Evolutionary conservation across 2,329 filamentous ascomycete genomes (phyloP).

Genomic region (Ceratocystis albifundus): DNA sequence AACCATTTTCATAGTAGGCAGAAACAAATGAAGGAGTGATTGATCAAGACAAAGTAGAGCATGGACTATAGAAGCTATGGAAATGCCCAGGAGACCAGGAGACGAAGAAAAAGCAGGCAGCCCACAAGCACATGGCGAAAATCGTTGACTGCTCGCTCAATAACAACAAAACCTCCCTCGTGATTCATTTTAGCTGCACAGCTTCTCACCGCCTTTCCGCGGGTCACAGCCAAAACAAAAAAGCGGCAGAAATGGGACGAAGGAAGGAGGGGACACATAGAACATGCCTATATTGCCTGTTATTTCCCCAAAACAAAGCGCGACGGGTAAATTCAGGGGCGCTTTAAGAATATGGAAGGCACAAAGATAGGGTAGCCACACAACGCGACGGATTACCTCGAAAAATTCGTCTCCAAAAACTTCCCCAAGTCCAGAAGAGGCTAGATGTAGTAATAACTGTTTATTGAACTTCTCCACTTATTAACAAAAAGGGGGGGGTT

Average conservation of each 20-base stretch:
- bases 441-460: too few relatives aligned
- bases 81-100: neutral
- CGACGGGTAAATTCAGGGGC: neutral
- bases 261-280: neutral
- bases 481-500: too few relatives aligned
- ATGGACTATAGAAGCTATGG: neutral
- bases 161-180: neutral
- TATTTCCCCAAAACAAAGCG: neutral
- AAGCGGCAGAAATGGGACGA: neutral
- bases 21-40: neutral
- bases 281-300: neutral
- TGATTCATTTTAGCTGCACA: neutral
- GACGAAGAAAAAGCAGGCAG: neutral
- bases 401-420: too few relatives aligned
- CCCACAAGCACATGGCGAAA: neutral
- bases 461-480: too few relatives aligned
- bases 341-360: neutral
- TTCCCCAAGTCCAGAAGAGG: too few relatives aligned
- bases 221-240: conserved; percentile 2
- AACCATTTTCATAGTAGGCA: conserved; percentile 18
- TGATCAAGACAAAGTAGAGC: neutral
- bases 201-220: neutral
- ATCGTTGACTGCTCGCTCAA: neutral
- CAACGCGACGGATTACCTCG: too few relatives aligned
- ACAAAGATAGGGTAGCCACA: neutral